A percentile compares a stretch with the other conserved stretches of the same genome.
Conservation (phyloP, 768 basidiomycete genomes). For the Phlebiopsis gigantea region DNA sequence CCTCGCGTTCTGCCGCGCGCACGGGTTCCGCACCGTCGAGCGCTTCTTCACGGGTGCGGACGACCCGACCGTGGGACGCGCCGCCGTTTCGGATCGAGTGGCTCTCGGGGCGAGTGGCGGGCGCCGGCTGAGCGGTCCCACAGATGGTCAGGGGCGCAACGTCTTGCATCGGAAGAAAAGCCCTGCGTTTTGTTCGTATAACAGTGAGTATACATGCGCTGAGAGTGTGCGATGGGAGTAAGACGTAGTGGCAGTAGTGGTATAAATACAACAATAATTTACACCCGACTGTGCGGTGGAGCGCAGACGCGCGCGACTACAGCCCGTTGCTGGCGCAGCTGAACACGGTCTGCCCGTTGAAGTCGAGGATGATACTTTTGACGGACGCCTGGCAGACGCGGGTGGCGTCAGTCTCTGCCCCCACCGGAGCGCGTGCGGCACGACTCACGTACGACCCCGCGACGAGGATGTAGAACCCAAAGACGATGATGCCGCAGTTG, state of each 20-base stretch:
- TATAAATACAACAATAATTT: conserved; percentile 9
- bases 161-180: not conserved
- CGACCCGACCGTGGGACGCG: conserved; percentile 14
- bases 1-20: conserved; percentile 12
- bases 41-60: conserved; percentile 10
- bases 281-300: not conserved
- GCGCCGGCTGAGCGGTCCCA: too few relatives aligned
- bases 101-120: too few relatives aligned
- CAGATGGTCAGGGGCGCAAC: not conserved
- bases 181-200: too few relatives aligned
- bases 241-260: not conserved
- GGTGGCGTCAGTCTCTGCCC: too few relatives aligned
- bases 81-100: conserved; percentile 8
- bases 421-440: not conserved
- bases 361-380: conserved; percentile 14
- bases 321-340: conserved; percentile 28
- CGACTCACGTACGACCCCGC: conserved; percentile 36
- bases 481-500: conserved; percentile 32
- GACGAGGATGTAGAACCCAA: conserved; percentile 33
- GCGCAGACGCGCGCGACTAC: conserved; percentile 16
- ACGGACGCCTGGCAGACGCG: conserved; percentile 12
- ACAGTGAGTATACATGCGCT: too few relatives aligned
- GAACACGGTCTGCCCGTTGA: conserved; percentile 7
- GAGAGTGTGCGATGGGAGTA: too few relatives aligned
- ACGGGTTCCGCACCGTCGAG: conserved; percentile 11